Evolutionary conservation across 2,329 filamentous ascomycete genomes (phyloP).

Genomic region (Calonectria henricotiae): DNA sequence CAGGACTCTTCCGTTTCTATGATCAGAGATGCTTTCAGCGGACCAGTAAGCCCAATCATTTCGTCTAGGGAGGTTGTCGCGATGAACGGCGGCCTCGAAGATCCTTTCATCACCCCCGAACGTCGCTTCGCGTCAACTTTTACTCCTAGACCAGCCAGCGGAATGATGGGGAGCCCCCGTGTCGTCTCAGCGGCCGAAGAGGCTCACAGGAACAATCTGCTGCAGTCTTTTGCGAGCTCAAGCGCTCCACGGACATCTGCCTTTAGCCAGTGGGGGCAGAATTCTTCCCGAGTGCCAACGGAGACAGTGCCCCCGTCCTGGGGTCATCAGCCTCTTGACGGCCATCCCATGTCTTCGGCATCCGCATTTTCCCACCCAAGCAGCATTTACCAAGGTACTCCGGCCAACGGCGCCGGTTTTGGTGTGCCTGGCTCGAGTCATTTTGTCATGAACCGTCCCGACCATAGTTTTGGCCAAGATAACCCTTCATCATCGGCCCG

Average conservation of each 20-base stretch:
- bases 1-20: conserved; percentile 45
- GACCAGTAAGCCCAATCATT: conserved; percentile 47
- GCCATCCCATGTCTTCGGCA: conserved; percentile 52
- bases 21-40: conserved; percentile 52
- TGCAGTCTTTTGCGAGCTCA: conserved; percentile 56
- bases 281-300: conserved; percentile 42
- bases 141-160: conserved; percentile 37
- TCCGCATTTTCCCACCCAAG: conserved; percentile 66
- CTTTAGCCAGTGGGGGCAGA: conserved; percentile 55
- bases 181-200: conserved; percentile 49
- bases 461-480: conserved; percentile 44
- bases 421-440: conserved; percentile 41
- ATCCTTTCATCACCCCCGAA: conserved; percentile 55
- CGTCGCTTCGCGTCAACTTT: conserved; percentile 41
- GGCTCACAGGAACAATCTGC: conserved; percentile 56
- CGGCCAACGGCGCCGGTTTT: conserved; percentile 51
- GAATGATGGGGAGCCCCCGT: conserved; percentile 44
- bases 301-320: conserved; percentile 46
- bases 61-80: conserved; percentile 44
- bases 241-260: conserved; percentile 53
- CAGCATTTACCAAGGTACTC: conserved; percentile 68
- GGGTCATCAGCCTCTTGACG: conserved; percentile 37
- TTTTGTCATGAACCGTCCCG: conserved; percentile 39
- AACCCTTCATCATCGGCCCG: conserved; percentile 42
- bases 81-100: conserved; percentile 48